Evolutionary conservation across 1,139 yeast genomes (phyloP).

Genomic region (Suhomyces coccinellae): DNA sequence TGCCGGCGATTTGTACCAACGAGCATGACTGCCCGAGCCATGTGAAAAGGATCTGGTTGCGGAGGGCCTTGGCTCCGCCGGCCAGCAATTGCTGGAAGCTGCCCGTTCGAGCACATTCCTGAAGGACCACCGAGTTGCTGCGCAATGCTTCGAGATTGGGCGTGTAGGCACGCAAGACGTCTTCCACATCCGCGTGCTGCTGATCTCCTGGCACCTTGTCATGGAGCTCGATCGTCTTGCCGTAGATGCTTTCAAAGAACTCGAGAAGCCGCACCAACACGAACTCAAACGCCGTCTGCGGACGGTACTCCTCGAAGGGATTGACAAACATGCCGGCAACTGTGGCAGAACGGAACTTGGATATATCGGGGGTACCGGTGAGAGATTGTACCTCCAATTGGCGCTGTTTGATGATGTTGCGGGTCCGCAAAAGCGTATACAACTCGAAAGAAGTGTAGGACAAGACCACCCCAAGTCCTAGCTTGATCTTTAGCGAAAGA

Average conservation of each 20-base stretch:
- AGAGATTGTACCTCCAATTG: conserved; percentile 35
- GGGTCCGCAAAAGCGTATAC: conserved; percentile 58
- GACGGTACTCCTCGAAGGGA: conserved; percentile 88
- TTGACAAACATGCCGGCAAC: conserved; percentile 83
- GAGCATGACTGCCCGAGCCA: conserved; percentile 96
- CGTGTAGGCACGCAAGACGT: conserved; percentile 53
- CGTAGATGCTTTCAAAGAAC: conserved; percentile 61
- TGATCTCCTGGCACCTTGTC: conserved; percentile 50
- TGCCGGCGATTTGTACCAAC: conserved; percentile 65
- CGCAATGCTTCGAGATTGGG: conserved; percentile 57
- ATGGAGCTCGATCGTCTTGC: conserved; percentile 57
- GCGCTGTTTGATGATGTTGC: conserved; percentile 55
- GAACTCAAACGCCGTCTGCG: conserved; percentile 88
- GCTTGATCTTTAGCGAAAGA: conserved; percentile 31
- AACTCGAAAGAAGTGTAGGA: conserved; percentile 71
- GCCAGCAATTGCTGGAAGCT: conserved; percentile 18
- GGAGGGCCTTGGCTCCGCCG: conserved; percentile 26
- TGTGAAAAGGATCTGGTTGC: conserved; percentile 62
- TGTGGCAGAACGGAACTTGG: conserved; percentile 50
- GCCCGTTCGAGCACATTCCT: conserved; percentile 26
- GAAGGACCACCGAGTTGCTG: conserved; percentile 31
- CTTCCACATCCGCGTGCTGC: conserved; percentile 42
- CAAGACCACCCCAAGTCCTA: conserved; percentile 55
- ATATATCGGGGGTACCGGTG: conserved; percentile 15
- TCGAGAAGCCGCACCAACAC: conserved; percentile 69